Conservation (phyloP, 2,329 filamentous ascomycete species). For the Camillea tinctor region DNA sequence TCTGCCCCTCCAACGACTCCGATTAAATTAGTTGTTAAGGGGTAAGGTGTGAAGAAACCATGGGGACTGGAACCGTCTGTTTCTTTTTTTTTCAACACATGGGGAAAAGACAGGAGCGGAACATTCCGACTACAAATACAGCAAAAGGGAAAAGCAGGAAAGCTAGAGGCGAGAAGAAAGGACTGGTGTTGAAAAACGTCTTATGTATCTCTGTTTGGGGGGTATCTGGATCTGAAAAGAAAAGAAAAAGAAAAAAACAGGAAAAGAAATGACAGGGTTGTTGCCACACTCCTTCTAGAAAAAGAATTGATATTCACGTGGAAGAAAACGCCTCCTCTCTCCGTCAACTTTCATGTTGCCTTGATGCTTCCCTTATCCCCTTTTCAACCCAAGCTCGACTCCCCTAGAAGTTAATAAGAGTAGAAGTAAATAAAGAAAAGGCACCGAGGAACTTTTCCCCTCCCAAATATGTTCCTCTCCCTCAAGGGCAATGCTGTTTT, state of each 20-base stretch:
- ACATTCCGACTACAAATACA: background rate
- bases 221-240: conserved; percentile 10
- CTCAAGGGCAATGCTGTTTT: conserved; percentile 17
- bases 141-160: background rate
- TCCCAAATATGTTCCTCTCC: background rate
- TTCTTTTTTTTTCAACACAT: background rate
- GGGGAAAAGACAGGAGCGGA: no score
- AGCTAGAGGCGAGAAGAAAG: background rate
- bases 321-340: background rate
- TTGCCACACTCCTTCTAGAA: conserved; percentile 15
- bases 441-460: conserved; percentile 1
- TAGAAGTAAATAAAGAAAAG: conserved; percentile 8
- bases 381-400: background rate
- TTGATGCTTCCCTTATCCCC: background rate
- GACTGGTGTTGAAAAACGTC: background rate
- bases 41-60: background rate
- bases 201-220: conserved; percentile 5
- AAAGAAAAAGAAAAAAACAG: background rate
- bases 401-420: background rate
- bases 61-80: no score
- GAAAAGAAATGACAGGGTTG: conserved; percentile 1
- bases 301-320: background rate
- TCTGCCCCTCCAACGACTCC: background rate
- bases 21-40: background rate
- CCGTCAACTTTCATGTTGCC: background rate